These are phyloP conservation scores for Neurospora tetrasperma DNA, from an alignment of 495 filamentous ascomycete species.

Conservation along the genomic window DNA sequence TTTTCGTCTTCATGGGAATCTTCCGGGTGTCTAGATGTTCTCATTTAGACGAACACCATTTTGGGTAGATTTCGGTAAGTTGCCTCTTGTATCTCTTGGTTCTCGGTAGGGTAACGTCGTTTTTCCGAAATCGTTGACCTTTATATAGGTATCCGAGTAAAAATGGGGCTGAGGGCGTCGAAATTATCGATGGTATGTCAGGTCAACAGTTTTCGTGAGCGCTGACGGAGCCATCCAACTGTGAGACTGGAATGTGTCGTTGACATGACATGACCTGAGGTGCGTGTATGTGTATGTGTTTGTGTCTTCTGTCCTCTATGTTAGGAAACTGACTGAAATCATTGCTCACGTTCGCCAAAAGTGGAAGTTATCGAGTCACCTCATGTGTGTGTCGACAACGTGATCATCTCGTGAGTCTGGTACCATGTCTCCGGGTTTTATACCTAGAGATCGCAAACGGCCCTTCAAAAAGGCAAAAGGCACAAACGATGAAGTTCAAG, in stretches of 20 bases:
- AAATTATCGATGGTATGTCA: background rate
- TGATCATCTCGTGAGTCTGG: background rate
- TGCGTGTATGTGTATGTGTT: too few species aligned
- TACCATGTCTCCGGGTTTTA: background rate
- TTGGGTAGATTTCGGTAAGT: too few species aligned
- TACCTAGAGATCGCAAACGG: background rate
- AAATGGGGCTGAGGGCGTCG: background rate
- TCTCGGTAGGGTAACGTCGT: too few species aligned
- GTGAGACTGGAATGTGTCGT: background rate
- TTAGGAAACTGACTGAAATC: background rate
- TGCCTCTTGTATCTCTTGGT: too few species aligned
- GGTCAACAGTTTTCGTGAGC: background rate
- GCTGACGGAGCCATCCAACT: background rate
- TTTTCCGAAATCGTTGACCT: too few species aligned
- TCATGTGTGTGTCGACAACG: background rate
- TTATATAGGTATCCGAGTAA: background rate
- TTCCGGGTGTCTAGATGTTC: too few species aligned
- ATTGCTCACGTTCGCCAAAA: background rate
- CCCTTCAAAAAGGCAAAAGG: background rate
- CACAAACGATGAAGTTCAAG: background rate
- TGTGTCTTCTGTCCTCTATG: background rate
- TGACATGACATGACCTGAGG: background rate
- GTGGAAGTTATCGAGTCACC: background rate
- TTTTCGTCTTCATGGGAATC: too few species aligned
- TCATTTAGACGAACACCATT: too few species aligned